phyloP scores from a whole-genome alignment of 2,329 filamentous ascomycete species.

The Neurospora crassa region DNA sequence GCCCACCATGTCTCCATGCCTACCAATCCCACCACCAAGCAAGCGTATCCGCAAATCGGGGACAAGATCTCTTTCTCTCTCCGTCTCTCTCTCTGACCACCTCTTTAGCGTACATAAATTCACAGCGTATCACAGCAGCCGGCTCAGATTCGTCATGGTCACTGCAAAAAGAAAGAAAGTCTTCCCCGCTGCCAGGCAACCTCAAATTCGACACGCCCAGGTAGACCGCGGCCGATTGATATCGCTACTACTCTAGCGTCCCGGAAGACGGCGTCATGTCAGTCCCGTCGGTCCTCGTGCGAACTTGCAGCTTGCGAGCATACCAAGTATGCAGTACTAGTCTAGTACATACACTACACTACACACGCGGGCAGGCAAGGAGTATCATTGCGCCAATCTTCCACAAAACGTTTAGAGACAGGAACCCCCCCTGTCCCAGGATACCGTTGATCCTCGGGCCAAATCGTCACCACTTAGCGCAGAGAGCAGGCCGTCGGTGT shows the following conservation, averaged over 20 bases:
- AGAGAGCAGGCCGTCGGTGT: conserved; percentile 10
- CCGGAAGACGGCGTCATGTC: neutral
- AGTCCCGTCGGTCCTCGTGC: neutral
- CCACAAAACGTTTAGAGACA: neutral
- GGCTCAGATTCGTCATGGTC: conserved; percentile 12
- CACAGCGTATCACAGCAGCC: conserved; percentile 11
- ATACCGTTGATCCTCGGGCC: conserved; percentile 15
- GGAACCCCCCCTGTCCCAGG: neutral
- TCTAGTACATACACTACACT: neutral
- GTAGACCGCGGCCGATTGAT: neutral
- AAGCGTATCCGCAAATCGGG: conserved; percentile 12
- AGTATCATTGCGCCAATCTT: conserved; percentile 6
- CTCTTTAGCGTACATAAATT: conserved; percentile 8
- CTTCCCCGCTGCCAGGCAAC: neutral
- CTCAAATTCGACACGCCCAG: neutral
- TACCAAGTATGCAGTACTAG: neutral
- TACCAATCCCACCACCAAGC: neutral
- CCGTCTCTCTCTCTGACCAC: conserved; percentile 4
- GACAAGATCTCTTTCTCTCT: conserved; percentile 6
- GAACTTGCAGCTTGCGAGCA: neutral
- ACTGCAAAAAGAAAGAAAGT: neutral
- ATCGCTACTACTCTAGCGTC: neutral
- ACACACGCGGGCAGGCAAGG: conserved; percentile 4
- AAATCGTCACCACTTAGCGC: conserved; percentile 12
- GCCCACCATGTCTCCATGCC: neutral